A percentile compares a stretch with the other conserved stretches of the same genome.
Conservation (phyloP, 2,329 filamentous ascomycete species). For the Graphium sp. region DNA sequence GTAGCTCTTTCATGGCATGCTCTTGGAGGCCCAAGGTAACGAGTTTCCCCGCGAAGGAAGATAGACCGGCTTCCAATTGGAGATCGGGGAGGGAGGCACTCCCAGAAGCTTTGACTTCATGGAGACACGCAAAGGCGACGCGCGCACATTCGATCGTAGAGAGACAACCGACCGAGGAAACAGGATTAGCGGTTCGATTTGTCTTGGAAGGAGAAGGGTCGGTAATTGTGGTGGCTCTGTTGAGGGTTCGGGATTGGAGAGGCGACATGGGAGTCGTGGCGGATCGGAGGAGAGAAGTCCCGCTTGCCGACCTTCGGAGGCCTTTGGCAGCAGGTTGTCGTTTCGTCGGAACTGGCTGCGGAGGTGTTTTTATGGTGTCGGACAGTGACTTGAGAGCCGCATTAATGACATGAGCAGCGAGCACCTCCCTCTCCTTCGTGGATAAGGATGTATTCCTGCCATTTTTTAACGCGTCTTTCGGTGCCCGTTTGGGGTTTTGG, state of each 20-base stretch:
- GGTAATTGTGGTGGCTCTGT: constrained; percentile 40
- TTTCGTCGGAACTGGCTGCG: constrained; percentile 14
- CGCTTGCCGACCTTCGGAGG: constrained; percentile 18
- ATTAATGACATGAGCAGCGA: constrained; percentile 63
- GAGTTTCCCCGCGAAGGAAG: constrained; percentile 50
- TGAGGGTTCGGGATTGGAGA: constrained; percentile 42
- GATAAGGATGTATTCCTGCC: constrained; percentile 19
- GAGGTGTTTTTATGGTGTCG: constrained; percentile 41
- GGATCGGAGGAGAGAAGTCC: constrained; percentile 30
- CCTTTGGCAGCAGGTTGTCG: constrained; percentile 14
- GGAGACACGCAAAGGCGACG: constrained; percentile 47
- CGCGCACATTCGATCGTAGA: constrained; percentile 53
- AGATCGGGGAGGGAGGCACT: constrained; percentile 39
- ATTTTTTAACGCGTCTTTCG: background rate
- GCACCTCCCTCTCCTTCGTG: constrained; percentile 42
- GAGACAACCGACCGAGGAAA: constrained; percentile 26
- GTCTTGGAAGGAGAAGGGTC: constrained; percentile 16
- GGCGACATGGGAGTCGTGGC: constrained; percentile 39
- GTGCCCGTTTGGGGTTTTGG: background rate
- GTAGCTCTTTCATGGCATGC: constrained; percentile 53
- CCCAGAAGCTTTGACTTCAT: constrained; percentile 35
- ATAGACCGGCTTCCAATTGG: constrained; percentile 59
- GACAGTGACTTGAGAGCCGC: constrained; percentile 48
- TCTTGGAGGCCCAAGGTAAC: constrained; percentile 46
- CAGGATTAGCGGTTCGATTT: constrained; percentile 8